Evolutionary conservation across 441 rosid species (phyloP).

Genomic region (Sinapis alba): DNA sequence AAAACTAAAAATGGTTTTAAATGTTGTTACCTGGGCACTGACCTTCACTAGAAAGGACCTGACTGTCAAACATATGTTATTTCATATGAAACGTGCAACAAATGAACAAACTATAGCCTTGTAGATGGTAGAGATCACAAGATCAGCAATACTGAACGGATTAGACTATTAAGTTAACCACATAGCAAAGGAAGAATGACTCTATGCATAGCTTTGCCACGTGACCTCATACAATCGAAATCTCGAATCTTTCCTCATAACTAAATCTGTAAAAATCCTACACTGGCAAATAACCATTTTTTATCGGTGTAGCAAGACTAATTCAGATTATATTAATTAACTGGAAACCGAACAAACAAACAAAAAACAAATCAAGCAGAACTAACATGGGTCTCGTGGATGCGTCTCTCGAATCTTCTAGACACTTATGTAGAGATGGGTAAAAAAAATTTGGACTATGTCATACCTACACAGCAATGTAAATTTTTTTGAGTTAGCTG

Average conservation of each 20-base stretch:
- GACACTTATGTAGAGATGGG: too few species aligned
- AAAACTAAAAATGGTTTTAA: neutral
- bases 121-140: neutral
- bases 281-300: neutral
- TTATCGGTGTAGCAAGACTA: neutral
- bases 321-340: neutral
- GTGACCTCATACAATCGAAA: neutral
- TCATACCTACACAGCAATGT: too few species aligned
- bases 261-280: neutral
- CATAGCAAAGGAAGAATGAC: neutral
- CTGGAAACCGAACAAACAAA: neutral
- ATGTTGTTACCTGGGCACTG: slow-evolving; percentile 38
- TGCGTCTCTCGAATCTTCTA: too few species aligned
- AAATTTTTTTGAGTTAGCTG: too few species aligned
- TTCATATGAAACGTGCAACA: too few species aligned
- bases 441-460: too few species aligned
- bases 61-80: neutral
- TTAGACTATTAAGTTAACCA: neutral
- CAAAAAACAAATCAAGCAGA: neutral
- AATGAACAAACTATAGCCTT: too few species aligned
- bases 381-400: neutral
- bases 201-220: neutral
- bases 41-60: slow-evolving; percentile 49
- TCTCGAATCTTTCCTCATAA: neutral
- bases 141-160: neutral